Conservation (phyloP, 2,329 filamentous ascomycete species). For the Beauveria sp. region DNA sequence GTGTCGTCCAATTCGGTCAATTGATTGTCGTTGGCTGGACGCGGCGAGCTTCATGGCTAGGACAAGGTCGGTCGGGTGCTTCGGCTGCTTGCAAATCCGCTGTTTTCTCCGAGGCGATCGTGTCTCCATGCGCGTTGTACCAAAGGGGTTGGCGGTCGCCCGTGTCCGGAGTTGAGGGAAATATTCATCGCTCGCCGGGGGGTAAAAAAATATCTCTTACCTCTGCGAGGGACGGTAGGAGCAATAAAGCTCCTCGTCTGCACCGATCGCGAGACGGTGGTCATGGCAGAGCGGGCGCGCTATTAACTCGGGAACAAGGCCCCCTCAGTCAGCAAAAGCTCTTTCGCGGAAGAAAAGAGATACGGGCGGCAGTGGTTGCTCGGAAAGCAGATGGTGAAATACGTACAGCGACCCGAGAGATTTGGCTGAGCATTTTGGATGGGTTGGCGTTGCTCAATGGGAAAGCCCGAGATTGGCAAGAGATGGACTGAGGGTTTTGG, state of each 20-base stretch:
- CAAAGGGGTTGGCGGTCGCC: neutral
- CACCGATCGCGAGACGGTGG: conserved; percentile 39
- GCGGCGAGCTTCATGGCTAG: neutral
- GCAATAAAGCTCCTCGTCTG: conserved; percentile 51
- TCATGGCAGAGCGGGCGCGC: conserved; percentile 44
- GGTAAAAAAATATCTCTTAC: conserved; percentile 33
- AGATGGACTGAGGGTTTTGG: conserved; percentile 34
- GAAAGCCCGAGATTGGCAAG: conserved; percentile 24
- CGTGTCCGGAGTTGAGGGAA: neutral
- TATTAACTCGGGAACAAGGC: conserved; percentile 24
- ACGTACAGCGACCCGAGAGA: conserved; percentile 50
- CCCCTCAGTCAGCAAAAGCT: conserved; percentile 22
- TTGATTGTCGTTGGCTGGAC: neutral
- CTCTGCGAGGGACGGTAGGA: conserved; percentile 53
- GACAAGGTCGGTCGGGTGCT: neutral
- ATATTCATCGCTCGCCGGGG: neutral
- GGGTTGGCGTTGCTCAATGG: conserved; percentile 41
- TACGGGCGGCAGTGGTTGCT: neutral
- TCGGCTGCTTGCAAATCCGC: conserved; percentile 5
- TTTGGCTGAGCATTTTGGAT: conserved; percentile 49
- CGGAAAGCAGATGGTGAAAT: neutral
- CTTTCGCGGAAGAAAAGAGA: neutral
- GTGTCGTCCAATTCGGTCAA: neutral
- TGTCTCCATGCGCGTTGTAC: neutral
- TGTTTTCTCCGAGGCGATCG: conserved; percentile 3